Conservation (phyloP, 148 eudicot genomes). For the Heliosperma pusillum region DNA sequence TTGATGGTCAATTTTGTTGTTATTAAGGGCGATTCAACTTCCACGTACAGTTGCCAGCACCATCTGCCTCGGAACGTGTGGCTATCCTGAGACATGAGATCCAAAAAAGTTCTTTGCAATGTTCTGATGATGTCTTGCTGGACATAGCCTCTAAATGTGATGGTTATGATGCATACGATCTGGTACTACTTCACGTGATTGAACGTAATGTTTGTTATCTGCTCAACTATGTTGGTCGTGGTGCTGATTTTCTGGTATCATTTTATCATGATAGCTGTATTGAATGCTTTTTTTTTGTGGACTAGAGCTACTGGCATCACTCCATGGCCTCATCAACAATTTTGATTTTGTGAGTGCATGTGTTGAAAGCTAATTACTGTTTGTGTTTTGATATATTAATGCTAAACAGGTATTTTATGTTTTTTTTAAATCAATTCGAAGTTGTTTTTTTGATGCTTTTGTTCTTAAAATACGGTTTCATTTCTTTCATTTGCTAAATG, state of each 20-base stretch:
- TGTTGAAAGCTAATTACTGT: neutral
- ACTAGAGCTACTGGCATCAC: neutral
- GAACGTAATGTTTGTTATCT: neutral
- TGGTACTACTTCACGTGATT: neutral
- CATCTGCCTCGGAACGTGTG: slow-evolving; percentile 85
- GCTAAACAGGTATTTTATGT: neutral
- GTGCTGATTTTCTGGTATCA: neutral
- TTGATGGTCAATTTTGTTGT: slow-evolving; percentile 14
- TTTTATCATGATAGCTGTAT: neutral
- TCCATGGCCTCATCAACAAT: neutral
- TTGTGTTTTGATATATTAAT: neutral
- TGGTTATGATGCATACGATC: slow-evolving; percentile 98
- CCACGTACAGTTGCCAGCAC: slow-evolving; percentile 86
- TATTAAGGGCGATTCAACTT: slow-evolving; percentile 90
- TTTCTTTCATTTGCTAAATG: neutral
- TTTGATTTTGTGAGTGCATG: slow-evolving; percentile 1
- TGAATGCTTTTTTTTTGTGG: neutral
- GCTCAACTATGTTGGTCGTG: neutral
- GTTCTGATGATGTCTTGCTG: slow-evolving; percentile 65
- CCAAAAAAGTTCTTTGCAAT: slow-evolving; percentile 66
- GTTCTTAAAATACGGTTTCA: neutral
- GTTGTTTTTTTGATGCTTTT: neutral
- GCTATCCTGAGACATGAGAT: slow-evolving; percentile 82
- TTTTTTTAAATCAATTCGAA: neutral
- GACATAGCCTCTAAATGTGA: slow-evolving; percentile 91